phyloP scores from a whole-genome alignment of 176 grass and related monocot genomes.

The Ampelocalamus luodianensis region DNA sequence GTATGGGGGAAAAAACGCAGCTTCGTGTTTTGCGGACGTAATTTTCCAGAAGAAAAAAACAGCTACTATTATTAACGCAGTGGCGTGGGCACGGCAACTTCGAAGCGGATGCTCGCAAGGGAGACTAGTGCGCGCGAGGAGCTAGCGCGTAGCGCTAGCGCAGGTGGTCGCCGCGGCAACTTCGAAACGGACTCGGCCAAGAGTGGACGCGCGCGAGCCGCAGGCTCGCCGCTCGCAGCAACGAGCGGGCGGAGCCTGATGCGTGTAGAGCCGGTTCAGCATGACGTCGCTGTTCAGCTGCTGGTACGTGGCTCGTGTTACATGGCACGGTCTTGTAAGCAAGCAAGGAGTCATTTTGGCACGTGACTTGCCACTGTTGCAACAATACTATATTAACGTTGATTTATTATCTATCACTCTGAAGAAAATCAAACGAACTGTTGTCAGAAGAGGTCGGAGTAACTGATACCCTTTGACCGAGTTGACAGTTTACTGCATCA shows the following conservation, averaged over 20 bases:
- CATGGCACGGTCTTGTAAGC: neutral
- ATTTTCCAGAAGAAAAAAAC: neutral
- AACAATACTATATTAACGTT: neutral
- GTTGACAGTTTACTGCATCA: neutral
- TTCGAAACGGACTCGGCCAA: constrained; percentile 32
- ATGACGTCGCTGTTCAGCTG: neutral
- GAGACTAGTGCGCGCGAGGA: neutral
- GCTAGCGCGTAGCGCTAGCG: neutral
- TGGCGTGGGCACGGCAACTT: neutral
- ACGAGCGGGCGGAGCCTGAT: neutral
- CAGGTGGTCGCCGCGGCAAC: constrained; percentile 17
- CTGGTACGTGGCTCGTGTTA: neutral
- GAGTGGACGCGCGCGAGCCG: constrained; percentile 21
- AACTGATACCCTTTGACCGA: constrained; percentile 29
- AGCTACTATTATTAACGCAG: neutral
- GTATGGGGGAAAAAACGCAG: neutral
- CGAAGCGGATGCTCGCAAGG: neutral
- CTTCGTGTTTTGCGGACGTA: constrained; percentile 3
- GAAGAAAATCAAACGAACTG: neutral
- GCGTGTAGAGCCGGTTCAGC: neutral
- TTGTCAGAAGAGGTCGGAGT: neutral
- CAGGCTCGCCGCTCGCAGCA: neutral
- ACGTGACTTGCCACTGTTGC: neutral
- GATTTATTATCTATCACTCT: neutral
- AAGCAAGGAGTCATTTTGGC: neutral